Evolutionary conservation across 495 filamentous ascomycete species (phyloP).

Genomic region (Xylaria curta): DNA sequence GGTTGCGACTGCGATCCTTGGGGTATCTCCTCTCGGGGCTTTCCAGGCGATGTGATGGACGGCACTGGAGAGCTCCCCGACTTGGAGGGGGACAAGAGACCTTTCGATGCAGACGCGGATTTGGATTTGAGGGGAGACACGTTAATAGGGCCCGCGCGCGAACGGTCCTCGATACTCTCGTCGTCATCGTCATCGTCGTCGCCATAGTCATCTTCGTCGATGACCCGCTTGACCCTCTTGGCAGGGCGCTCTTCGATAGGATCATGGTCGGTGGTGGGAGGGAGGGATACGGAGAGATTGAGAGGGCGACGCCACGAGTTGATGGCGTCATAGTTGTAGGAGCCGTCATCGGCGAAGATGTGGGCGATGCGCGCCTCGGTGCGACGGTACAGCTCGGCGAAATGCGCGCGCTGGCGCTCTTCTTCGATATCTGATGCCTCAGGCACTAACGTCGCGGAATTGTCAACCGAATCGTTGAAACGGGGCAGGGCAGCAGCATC

Average conservation of each 20-base stretch:
- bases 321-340: conserved; percentile 51
- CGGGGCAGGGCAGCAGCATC: conserved; percentile 49
- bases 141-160: conserved; percentile 35
- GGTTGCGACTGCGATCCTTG: conserved; percentile 54
- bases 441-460: conserved; percentile 52
- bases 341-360: conserved; percentile 82
- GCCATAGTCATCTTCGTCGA: conserved; percentile 80
- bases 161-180: conserved; percentile 57
- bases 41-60: conserved; percentile 58
- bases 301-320: conserved; percentile 46
- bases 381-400: conserved; percentile 50
- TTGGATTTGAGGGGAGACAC: conserved; percentile 68
- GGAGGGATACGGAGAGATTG: conserved; percentile 40
- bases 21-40: conserved; percentile 49
- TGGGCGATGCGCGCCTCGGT: conserved; percentile 58
- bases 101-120: conserved; percentile 54
- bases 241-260: conserved; percentile 54
- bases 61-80: conserved; percentile 63
- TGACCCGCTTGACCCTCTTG: conserved; percentile 59
- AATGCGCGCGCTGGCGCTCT: conserved; percentile 51
- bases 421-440: conserved; percentile 59
- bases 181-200: conserved; percentile 77
- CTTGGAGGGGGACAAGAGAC: conserved; percentile 61
- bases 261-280: conserved; percentile 55
- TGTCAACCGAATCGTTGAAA: conserved; percentile 46